A percentile compares a stretch with the other conserved stretches of the same genome.
These are phyloP conservation scores for Globisporangium solare DNA, from an alignment of 352 stramenopile genomes.

Conservation along the genomic window DNA sequence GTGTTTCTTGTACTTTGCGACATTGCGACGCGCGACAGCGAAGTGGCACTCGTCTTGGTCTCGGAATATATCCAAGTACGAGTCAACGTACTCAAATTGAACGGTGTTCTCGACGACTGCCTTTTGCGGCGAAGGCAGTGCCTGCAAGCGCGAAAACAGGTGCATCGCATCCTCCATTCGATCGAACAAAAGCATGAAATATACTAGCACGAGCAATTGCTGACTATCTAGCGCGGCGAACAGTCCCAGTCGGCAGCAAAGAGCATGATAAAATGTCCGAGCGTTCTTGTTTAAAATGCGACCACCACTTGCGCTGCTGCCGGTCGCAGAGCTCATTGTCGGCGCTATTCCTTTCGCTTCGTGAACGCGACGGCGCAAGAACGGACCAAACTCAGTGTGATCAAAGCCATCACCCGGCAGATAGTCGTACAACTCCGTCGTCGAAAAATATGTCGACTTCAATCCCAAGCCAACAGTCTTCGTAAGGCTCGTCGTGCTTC, in stretches of 20 bases:
- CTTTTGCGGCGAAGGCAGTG: neutral
- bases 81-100: constrained; percentile 52
- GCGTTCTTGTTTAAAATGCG: constrained; percentile 36
- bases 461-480: constrained; percentile 28
- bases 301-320: constrained; percentile 12
- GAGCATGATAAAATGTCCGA: constrained; percentile 28
- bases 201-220: constrained; percentile 39
- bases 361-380: constrained; percentile 37
- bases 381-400: constrained; percentile 44
- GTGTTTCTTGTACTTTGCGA: constrained; percentile 31
- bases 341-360: constrained; percentile 20
- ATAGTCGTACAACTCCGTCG: constrained; percentile 19
- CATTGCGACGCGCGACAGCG: constrained; percentile 26
- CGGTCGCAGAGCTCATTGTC: neutral
- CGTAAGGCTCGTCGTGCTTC: constrained; percentile 13
- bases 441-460: constrained; percentile 21
- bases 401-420: constrained; percentile 29
- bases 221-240: constrained; percentile 18
- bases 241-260: constrained; percentile 37
- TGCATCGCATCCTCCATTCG: constrained; percentile 29
- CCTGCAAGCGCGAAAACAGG: constrained; percentile 26
- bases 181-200: constrained; percentile 47
- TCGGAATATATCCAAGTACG: constrained; percentile 60
- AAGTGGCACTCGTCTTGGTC: constrained; percentile 18
- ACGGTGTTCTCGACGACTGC: constrained; percentile 23